These are phyloP conservation scores for Erythrobasidium yunnanense DNA, from an alignment of 768 basidiomycete genomes.

Conservation along the genomic window DNA sequence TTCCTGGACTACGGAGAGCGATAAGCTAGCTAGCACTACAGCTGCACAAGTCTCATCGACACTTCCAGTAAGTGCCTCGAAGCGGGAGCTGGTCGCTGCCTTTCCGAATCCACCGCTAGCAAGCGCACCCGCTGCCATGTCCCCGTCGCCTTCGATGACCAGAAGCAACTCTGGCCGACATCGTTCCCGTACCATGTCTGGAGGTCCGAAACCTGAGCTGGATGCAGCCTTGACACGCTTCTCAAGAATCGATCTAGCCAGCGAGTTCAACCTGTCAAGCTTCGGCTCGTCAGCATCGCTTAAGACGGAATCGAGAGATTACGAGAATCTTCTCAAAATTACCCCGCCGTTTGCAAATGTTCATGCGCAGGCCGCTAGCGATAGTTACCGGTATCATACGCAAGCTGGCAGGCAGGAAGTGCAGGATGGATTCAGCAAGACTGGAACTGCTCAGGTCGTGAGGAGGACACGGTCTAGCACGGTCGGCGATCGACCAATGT, in stretches of 20 bases:
- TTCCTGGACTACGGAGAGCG: too few species aligned
- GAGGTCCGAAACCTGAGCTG: background rate
- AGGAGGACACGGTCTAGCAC: background rate
- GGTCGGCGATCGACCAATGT: background rate
- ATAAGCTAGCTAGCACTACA: too few species aligned
- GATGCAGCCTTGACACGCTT: slow-evolving; percentile 12
- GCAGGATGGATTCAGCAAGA: too few species aligned
- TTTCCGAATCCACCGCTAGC: background rate
- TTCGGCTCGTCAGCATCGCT: slow-evolving; percentile 3
- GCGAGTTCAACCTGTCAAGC: background rate
- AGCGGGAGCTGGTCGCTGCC: background rate
- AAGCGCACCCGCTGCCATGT: background rate
- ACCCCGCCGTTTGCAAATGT: background rate
- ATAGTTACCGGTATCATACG: too few species aligned
- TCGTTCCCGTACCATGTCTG: background rate
- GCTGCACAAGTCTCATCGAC: too few species aligned
- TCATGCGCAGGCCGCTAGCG: too few species aligned
- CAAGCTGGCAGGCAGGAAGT: too few species aligned
- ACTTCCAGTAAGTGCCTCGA: too few species aligned
- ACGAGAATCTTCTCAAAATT: background rate
- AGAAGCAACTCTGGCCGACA: background rate
- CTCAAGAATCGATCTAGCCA: slow-evolving; percentile 13
- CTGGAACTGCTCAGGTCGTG: background rate
- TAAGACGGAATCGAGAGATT: background rate
- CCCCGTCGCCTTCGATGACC: background rate